Evolutionary conservation across 2,329 filamentous ascomycete genomes (phyloP).

Genomic region (Drechslera avenae): DNA sequence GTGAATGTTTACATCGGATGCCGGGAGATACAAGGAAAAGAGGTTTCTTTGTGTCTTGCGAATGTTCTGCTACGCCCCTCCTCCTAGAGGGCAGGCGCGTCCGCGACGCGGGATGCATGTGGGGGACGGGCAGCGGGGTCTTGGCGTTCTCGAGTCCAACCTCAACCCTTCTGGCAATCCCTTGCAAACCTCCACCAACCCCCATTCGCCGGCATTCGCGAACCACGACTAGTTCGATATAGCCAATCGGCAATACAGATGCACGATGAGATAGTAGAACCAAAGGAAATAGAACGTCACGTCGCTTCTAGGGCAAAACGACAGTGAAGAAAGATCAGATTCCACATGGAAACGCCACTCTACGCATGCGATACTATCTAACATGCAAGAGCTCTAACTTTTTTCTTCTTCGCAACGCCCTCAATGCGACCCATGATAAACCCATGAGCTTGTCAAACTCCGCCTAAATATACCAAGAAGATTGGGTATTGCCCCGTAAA

Average conservation of each 20-base stretch:
- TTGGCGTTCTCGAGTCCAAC: conserved; percentile 22
- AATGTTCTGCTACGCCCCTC: conserved; percentile 15
- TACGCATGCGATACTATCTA: conserved; percentile 12
- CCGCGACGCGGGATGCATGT: conserved; percentile 21
- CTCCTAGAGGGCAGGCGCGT: conserved; percentile 20
- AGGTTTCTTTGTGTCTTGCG: neutral
- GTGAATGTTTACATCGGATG: neutral
- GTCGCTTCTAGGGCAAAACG: neutral
- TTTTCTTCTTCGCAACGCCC: conserved; percentile 14
- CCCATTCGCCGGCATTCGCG: neutral
- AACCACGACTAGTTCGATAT: neutral
- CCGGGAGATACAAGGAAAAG: neutral
- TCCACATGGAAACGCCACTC: conserved; percentile 8
- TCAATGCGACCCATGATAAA: conserved; percentile 2
- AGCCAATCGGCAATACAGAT: neutral
- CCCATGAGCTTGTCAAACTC: neutral
- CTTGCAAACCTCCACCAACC: conserved; percentile 12
- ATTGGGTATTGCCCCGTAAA: conserved; percentile 1
- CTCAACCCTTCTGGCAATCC: conserved; percentile 18
- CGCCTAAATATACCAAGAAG: conserved; percentile 1
- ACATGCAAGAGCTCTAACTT: conserved; percentile 3
- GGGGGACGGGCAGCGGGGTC: conserved; percentile 18
- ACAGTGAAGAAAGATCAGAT: neutral
- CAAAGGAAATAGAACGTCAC: neutral
- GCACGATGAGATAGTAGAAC: neutral